Evolutionary conservation across 352 stramenopile species (phyloP).

Genomic region (Phytophthora constricta): DNA sequence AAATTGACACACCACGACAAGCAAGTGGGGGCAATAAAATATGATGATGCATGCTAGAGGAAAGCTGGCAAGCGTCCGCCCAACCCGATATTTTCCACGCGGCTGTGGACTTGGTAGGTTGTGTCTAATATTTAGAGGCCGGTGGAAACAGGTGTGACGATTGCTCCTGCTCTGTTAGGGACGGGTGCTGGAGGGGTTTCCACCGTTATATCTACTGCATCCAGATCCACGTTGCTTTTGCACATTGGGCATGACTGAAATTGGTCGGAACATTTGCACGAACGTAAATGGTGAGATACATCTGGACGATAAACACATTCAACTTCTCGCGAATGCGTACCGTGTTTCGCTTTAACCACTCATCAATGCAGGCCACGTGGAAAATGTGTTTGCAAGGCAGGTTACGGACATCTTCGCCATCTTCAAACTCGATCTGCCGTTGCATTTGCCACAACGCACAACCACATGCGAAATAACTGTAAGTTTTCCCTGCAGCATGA

Average conservation of each 20-base stretch:
- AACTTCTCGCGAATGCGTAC: too few relatives aligned
- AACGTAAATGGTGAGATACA: too few relatives aligned
- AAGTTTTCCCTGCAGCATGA: neutral
- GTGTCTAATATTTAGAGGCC: constrained; percentile 12
- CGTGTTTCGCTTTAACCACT: constrained; percentile 90
- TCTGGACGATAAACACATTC: constrained; percentile 9
- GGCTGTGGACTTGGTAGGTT: neutral
- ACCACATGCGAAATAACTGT: constrained; percentile 4
- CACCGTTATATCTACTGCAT: constrained; percentile 53
- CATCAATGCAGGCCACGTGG: constrained; percentile 88
- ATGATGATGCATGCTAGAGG: constrained; percentile 10
- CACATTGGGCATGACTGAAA: constrained; percentile 87
- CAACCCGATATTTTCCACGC: neutral
- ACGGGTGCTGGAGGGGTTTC: constrained; percentile 5
- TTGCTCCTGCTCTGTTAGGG: constrained; percentile 37
- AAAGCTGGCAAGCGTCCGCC: neutral
- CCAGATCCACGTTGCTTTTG: constrained; percentile 78
- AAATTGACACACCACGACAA: constrained; percentile 10
- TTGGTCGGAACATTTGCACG: too few relatives aligned
- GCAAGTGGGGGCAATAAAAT: constrained; percentile 22
- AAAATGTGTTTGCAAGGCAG: constrained; percentile 90
- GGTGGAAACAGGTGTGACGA: constrained; percentile 48
- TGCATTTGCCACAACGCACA: too few relatives aligned
- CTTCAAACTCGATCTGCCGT: constrained; percentile 74
- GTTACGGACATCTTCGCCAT: constrained; percentile 76